Percentiles rank a stretch among this genome's conserved stretches.
phyloP scores from a whole-genome alignment of 2,329 filamentous ascomycete species.

The Didymella segeticola region DNA sequence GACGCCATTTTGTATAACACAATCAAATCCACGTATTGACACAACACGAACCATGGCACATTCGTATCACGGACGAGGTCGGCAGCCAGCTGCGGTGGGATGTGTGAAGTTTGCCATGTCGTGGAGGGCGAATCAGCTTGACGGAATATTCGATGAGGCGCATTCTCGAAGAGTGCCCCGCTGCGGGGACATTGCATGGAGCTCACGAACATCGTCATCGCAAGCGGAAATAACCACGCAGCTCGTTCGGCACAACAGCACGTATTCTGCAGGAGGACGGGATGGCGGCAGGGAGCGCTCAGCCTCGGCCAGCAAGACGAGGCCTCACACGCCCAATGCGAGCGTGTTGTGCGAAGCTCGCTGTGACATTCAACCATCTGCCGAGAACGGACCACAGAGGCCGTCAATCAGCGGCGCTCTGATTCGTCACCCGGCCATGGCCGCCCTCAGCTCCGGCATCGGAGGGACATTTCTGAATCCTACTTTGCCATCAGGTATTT shows the following conservation, averaged over 20 bases:
- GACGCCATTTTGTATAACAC: conserved; percentile 1
- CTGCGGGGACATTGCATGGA: background rate
- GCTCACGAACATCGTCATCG: conserved; percentile 24
- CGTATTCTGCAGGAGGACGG: background rate
- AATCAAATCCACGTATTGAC: background rate
- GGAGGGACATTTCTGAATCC: conserved; percentile 35
- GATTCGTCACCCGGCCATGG: conserved; percentile 30
- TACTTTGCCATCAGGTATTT: conserved; percentile 35
- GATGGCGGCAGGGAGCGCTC: conserved; percentile 12
- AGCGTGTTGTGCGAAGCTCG: conserved; percentile 3
- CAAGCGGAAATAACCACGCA: conserved; percentile 1
- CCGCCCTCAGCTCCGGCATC: conserved; percentile 39
- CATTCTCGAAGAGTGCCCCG: background rate
- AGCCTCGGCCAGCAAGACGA: conserved; percentile 6
- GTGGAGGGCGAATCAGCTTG: conserved; percentile 21
- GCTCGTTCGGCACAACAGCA: conserved; percentile 1
- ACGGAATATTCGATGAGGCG: conserved; percentile 23
- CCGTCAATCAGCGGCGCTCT: conserved; percentile 27
- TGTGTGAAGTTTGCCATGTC: conserved; percentile 6
- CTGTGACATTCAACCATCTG: conserved; percentile 3
- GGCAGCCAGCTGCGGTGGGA: conserved; percentile 6
- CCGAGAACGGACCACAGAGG: conserved; percentile 13
- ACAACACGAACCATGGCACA: conserved; percentile 1
- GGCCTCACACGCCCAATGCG: conserved; percentile 2
- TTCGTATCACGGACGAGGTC: conserved; percentile 1